Base-by-base conservation (phyloP, 2,329 filamentous ascomycete genomes). In the Clonostachys rhizophaga region DNA sequence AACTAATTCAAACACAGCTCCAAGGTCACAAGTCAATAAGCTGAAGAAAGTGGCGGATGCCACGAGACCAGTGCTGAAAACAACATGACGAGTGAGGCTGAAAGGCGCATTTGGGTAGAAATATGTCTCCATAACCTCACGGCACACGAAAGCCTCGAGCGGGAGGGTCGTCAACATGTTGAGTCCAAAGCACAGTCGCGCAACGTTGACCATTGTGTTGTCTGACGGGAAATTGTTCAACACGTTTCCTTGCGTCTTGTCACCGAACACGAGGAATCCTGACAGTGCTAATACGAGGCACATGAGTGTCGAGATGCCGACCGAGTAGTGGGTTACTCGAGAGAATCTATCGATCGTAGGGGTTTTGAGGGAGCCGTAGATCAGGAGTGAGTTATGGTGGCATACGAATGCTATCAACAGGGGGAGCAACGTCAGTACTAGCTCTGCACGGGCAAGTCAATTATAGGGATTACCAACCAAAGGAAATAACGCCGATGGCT, bases 141-240 rank as follows among this genome's bases (percentile, higher is more conserved):
- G 83, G 68, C 94, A 99, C 47, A 99, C 94, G 65, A 99, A 99
- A 14, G 91, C 91, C 74, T 99, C 94, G 50, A 99, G 84, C 0
- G 94, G 94, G 35, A 99, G 75, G 2, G 94, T 97, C 13, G 94
- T 96, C 58, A 99, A 83, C 94, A 99, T 99, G 75, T 99, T 99
- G 55, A 99, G 79, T 3, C 94, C 94, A 62, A 99, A 97, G 69
- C 90, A 96, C 44, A 99, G 78, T 46, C 94, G 86, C 18, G 94
- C 94, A 49, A 99, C 78, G 67, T 96, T 97, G 62, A 97, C 91
- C 82, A 97, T 86, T 56, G 86, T 77, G 67, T 96, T 97, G 68
- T 95, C 84, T 17, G 84, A 76, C 2, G 91, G 88, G 62, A 99
- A 97, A 71, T 99, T 99, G 75, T 99, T 99, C 58, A 99, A 83